These are phyloP conservation scores for Blastomyces parvus DNA, from an alignment of 2,329 filamentous ascomycete species.

Conservation along the genomic window DNA sequence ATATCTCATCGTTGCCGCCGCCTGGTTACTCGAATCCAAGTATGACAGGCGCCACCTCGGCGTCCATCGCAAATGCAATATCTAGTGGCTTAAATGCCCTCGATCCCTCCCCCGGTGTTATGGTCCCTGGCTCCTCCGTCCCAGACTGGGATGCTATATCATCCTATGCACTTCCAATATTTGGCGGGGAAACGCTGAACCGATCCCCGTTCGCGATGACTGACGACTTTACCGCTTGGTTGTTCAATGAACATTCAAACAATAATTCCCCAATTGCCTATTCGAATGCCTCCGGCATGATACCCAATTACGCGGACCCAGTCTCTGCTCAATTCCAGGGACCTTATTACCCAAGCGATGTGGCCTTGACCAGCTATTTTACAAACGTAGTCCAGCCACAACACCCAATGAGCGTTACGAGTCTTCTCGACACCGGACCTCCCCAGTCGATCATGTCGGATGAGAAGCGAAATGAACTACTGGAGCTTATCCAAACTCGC, in stretches of 20 bases:
- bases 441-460: conserved; percentile 76
- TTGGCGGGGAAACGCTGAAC: conserved; percentile 72
- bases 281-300: conserved; percentile 30
- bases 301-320: conserved; percentile 33
- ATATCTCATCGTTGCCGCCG: conserved; percentile 10
- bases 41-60: conserved; percentile 20
- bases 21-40: conserved; percentile 12
- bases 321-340: conserved; percentile 39
- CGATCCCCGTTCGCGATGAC: conserved; percentile 82
- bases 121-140: conserved; percentile 20
- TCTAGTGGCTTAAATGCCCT: conserved; percentile 22
- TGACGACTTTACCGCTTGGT: conserved; percentile 76
- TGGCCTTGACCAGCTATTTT: conserved; percentile 40
- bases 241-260: conserved; percentile 62
- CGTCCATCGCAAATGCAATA: conserved; percentile 22
- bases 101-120: conserved; percentile 21
- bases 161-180: conserved; percentile 62
- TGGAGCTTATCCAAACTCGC: conserved; percentile 68
- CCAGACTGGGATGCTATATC: conserved; percentile 30
- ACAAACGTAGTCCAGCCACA: conserved; percentile 47
- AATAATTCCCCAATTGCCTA: conserved; percentile 47
- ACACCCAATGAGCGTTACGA: conserved; percentile 84
- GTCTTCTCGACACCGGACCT: conserved; percentile 67
- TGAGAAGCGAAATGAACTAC: conserved; percentile 73
- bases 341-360: conserved; percentile 44